Evolutionary conservation across 805 yeast species (phyloP).

Genomic region (Candida yuanshanica): DNA sequence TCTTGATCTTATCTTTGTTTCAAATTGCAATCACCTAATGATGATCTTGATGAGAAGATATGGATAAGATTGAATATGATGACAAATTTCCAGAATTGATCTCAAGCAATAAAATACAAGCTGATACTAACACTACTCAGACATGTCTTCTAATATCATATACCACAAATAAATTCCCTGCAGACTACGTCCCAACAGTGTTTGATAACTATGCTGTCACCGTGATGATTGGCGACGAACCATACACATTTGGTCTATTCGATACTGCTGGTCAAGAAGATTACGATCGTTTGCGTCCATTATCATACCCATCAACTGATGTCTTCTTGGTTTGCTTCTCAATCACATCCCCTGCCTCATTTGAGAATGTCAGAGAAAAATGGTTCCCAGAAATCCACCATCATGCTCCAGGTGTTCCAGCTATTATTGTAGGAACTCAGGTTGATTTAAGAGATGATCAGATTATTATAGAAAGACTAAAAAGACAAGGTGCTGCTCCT

Average conservation of each 20-base stretch:
- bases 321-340: slow-evolving; percentile 94
- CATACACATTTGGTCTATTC: slow-evolving; percentile 92
- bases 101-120: too few species aligned
- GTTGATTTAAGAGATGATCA: slow-evolving; percentile 93
- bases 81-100: too few species aligned
- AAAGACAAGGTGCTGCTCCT: slow-evolving; percentile 85
- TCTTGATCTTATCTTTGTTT: background rate
- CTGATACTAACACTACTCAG: slow-evolving; percentile 24
- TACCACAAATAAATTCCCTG: slow-evolving; percentile 95
- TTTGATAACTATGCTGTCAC: slow-evolving; percentile 94
- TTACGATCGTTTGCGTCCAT: slow-evolving; percentile 94
- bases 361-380: slow-evolving; percentile 95
- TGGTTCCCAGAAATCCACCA: slow-evolving; percentile 99
- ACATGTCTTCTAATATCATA: slow-evolving; percentile 93
- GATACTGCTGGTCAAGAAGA: slow-evolving; percentile 99
- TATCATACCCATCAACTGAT: slow-evolving; percentile 95
- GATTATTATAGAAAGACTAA: slow-evolving; percentile 80
- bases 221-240: slow-evolving; percentile 96
- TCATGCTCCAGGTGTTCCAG: slow-evolving; percentile 97
- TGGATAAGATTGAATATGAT: background rate
- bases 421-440: slow-evolving; percentile 95
- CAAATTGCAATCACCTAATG: background rate
- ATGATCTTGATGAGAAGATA: too few species aligned
- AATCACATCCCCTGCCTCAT: slow-evolving; percentile 94
- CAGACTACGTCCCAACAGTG: slow-evolving; percentile 98